A percentile compares a stretch with the other conserved stretches of the same genome.
Evolutionary conservation across 495 filamentous ascomycete genomes (phyloP).

Genomic region (Aspergillus ellipticus): DNA sequence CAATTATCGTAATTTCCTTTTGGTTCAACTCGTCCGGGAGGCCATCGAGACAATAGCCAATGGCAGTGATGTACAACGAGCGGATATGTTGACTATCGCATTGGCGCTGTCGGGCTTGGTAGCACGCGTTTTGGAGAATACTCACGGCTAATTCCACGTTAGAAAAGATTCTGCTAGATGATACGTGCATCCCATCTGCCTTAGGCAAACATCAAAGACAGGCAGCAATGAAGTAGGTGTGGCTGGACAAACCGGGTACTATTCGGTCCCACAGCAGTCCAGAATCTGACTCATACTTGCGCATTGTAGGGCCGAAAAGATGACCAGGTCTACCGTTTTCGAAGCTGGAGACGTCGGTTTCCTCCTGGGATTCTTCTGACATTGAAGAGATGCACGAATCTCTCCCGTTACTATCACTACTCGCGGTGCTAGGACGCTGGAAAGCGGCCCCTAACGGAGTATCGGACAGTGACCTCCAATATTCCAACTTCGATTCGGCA

Average conservation of each 20-base stretch:
- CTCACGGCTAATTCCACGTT: constrained; percentile 28
- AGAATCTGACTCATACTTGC: constrained; percentile 34
- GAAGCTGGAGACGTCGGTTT: constrained; percentile 9
- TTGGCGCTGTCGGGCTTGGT: constrained; percentile 36
- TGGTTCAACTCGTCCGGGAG: constrained; percentile 56
- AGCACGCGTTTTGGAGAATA: constrained; percentile 36
- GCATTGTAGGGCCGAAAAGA: neutral
- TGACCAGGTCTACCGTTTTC: constrained; percentile 1
- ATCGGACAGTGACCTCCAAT: neutral
- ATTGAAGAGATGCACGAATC: constrained; percentile 2
- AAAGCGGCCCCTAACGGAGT: neutral
- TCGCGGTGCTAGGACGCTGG: constrained; percentile 13
- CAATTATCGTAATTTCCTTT: constrained; percentile 30
- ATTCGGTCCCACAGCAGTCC: constrained; percentile 42
- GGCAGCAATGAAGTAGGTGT: neutral
- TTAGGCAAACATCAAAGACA: neutral
- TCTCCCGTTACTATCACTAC: constrained; percentile 8
- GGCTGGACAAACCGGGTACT: constrained; percentile 30
- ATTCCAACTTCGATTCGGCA: constrained; percentile 12
- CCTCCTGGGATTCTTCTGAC: constrained; percentile 12
- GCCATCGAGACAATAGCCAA: constrained; percentile 63
- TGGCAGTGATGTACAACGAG: constrained; percentile 63
- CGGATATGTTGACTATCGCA: constrained; percentile 48
- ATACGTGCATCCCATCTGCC: neutral
- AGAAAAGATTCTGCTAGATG: neutral